phyloP scores from a whole-genome alignment of 805 yeast genomes.

The Wickerhamiella sergipiensis region DNA sequence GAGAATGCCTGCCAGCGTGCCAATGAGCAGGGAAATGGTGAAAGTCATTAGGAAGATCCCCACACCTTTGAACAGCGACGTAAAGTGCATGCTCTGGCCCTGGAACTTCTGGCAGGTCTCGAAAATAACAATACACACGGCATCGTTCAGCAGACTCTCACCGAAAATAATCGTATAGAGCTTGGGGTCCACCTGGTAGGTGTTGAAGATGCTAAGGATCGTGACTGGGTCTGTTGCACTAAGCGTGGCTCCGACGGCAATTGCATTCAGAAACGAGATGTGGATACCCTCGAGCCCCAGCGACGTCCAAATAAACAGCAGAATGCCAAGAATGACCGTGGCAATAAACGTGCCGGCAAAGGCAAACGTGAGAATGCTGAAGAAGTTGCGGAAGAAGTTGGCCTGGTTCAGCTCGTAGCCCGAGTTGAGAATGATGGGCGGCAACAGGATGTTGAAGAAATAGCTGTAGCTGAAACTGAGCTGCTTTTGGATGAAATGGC shows the following conservation, averaged over 20 bases:
- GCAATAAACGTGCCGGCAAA: slow-evolving; percentile 94
- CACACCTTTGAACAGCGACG: slow-evolving; percentile 65
- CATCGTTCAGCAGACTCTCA: slow-evolving; percentile 89
- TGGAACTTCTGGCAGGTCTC: slow-evolving; percentile 96
- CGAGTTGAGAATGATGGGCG: slow-evolving; percentile 91
- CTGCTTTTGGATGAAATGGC: slow-evolving; percentile 93
- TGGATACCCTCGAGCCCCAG: slow-evolving; percentile 79
- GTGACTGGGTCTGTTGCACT: slow-evolving; percentile 99
- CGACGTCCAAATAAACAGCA: slow-evolving; percentile 79
- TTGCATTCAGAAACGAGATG: slow-evolving; percentile 90
- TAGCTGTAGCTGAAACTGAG: slow-evolving; percentile 90
- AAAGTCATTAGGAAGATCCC: slow-evolving; percentile 89
- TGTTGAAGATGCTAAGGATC: slow-evolving; percentile 86
- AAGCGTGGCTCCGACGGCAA: slow-evolving; percentile 93
- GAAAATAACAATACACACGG: slow-evolving; percentile 96
- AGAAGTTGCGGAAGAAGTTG: slow-evolving; percentile 84
- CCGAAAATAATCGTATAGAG: slow-evolving; percentile 95
- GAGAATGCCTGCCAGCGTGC: slow-evolving; percentile 72
- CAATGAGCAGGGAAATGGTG: slow-evolving; percentile 80
- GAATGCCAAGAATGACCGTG: slow-evolving; percentile 79
- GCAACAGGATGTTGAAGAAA: slow-evolving; percentile 84
- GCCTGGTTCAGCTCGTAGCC: slow-evolving; percentile 96
- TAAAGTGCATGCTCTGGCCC: slow-evolving; percentile 61
- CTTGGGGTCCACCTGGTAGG: slow-evolving; percentile 96
- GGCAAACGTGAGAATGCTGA: slow-evolving; percentile 84